These are phyloP conservation scores for Eremothecium gossypii DNA, from an alignment of 1,139 yeast species.

Conservation along the genomic window DNA sequence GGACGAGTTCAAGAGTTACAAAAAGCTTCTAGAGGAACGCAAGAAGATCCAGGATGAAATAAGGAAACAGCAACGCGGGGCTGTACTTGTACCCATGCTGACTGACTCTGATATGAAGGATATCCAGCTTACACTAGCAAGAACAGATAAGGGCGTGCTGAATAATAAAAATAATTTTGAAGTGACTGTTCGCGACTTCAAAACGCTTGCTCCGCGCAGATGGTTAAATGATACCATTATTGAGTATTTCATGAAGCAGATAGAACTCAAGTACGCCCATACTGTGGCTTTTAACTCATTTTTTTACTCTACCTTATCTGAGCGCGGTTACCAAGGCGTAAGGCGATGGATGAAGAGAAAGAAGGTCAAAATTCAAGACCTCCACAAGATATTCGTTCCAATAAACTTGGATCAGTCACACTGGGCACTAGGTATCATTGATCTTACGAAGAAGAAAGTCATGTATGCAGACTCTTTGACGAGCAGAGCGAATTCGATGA, in stretches of 20 bases:
- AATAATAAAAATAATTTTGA: constrained; percentile 46
- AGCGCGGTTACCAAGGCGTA: constrained; percentile 73
- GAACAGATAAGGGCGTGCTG: constrained; percentile 29
- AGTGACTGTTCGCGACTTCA: constrained; percentile 55
- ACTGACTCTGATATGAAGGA: constrained; percentile 27
- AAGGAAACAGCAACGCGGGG: constrained; percentile 26
- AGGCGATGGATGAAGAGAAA: constrained; percentile 85
- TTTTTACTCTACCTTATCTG: constrained; percentile 63
- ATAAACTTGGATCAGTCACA: constrained; percentile 75
- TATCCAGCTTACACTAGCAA: constrained; percentile 36
- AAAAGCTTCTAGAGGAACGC: constrained; percentile 36
- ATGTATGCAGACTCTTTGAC: constrained; percentile 70
- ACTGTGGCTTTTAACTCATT: constrained; percentile 79
- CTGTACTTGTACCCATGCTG: constrained; percentile 25
- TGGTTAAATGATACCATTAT: constrained; percentile 93
- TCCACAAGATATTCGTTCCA: constrained; percentile 69
- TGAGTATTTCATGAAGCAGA: constrained; percentile 64
- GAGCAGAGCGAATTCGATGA: constrained; percentile 39
- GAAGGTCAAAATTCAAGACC: constrained; percentile 54
- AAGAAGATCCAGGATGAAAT: constrained; percentile 33
- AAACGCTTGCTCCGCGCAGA: constrained; percentile 55
- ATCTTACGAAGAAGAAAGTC: constrained; percentile 49
- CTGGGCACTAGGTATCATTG: constrained; percentile 85
- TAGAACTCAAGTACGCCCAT: constrained; percentile 32
- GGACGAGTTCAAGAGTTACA: constrained; percentile 35